A percentile compares a stretch with the other conserved stretches of the same genome.
These are phyloP conservation scores for Trichophyton benhamiae DNA, from an alignment of 2,329 filamentous ascomycete species.

Conservation along the genomic window DNA sequence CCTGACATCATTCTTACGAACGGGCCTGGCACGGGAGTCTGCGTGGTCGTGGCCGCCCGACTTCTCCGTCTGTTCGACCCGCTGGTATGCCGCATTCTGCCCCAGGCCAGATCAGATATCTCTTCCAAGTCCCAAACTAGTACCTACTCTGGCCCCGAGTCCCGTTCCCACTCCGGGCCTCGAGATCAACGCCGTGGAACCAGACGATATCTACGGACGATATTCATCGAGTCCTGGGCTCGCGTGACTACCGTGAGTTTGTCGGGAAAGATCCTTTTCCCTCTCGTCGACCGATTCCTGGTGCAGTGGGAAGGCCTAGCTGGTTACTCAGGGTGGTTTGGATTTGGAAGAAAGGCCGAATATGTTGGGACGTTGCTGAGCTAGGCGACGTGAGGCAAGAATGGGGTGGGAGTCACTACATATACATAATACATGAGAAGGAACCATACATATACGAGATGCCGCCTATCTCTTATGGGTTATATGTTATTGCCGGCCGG, in stretches of 20 bases:
- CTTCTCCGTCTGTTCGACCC: slow-evolving; percentile 43
- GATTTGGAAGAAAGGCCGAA: slow-evolving; percentile 25
- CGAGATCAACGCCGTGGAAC: neutral
- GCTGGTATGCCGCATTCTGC: slow-evolving; percentile 10
- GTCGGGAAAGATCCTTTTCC: slow-evolving; percentile 63
- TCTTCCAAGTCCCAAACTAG: slow-evolving; percentile 5
- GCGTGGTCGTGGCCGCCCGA: slow-evolving; percentile 51
- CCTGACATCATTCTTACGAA: slow-evolving; percentile 76
- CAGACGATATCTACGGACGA: slow-evolving; percentile 47
- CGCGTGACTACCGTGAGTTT: slow-evolving; percentile 70
- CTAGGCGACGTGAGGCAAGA: slow-evolving; percentile 10
- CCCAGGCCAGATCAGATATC: slow-evolving; percentile 8
- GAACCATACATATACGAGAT: slow-evolving; percentile 3
- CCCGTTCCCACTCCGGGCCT: slow-evolving; percentile 17
- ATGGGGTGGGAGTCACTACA: neutral
- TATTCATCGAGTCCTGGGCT: slow-evolving; percentile 92
- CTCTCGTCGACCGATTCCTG: slow-evolving; percentile 63
- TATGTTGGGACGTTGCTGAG: slow-evolving; percentile 30
- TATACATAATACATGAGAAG: slow-evolving; percentile 2
- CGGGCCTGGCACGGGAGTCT: slow-evolving; percentile 76
- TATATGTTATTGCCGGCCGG: slow-evolving; percentile 1
- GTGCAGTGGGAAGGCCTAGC: slow-evolving; percentile 67
- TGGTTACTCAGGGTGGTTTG: slow-evolving; percentile 29
- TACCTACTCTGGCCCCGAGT: neutral
- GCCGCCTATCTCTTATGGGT: neutral